Evolutionary conservation across 2,329 filamentous ascomycete species (phyloP), one percentile per base, ranked within the genome.

Genomic region (Metarhizium guizhouense): DNA sequence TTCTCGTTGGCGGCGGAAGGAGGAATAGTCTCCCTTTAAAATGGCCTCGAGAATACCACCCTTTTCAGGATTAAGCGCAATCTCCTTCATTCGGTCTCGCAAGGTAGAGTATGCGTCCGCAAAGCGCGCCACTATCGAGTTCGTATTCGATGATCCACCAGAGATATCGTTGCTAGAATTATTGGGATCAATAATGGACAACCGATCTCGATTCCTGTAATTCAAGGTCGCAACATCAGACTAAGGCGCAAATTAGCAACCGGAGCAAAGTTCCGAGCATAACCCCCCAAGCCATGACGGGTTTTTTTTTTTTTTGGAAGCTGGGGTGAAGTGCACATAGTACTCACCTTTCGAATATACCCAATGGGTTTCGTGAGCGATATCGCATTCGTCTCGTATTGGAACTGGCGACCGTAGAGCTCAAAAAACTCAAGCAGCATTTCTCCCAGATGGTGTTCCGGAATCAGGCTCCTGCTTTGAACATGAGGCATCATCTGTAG

Each of bases 131-230:
- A 89, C 74, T 51, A 96, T 88, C 8, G 81, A 74, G 0, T 70
- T 61, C 7, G 87, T 88, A 61, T 89, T 87, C 49, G 76, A 80
- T 0, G 91, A 94, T 10, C 92, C 92, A 10, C 91, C 91, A 0
- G 94, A 86, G 30, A 99, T 94, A 65, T 99, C 94, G 68, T 97
- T 97, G 30, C 79, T 74, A 0, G 82, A 69, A 57, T 89, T 88
- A 69, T 97, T 96, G 0, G 94, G 94, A 65, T 99, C 94, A 57
- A 96, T 87, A 63, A 99, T 96, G 8, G 87, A 88, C 2, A 99
- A 77, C 1, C 90, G 84, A 52, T 86, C 78, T 14, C 69, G 71
- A 64, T 85, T 85, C 63, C 80, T 82, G 64, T 86, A 83, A 4
- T 76, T 69, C 53, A 84, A 68, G 1, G 65, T 66, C 34, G 60